These are phyloP conservation scores for Vanderwaltozyma polyspora DNA, from an alignment of 805 yeast species.

Conservation along the genomic window DNA sequence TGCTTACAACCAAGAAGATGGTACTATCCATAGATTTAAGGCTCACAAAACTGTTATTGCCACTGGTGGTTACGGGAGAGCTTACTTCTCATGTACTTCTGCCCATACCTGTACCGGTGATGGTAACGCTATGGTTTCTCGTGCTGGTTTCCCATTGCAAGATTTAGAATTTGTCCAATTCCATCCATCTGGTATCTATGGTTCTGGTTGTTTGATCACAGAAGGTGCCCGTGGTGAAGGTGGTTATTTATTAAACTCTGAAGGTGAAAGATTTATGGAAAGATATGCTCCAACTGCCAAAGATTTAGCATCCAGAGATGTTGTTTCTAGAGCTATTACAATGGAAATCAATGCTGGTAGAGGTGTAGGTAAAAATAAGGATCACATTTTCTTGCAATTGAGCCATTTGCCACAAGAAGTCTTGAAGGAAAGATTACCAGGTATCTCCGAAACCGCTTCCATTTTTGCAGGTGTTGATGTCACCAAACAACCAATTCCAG, in stretches of 20 bases:
- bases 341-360: constrained; percentile 98
- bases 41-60: constrained; percentile 95
- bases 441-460: constrained; percentile 97
- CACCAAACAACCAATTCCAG: constrained; percentile 98
- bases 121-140: constrained; percentile 94
- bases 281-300: constrained; percentile 98
- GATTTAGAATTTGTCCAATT: constrained; percentile 96
- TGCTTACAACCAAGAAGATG: constrained; percentile 98
- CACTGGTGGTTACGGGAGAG: constrained; percentile 98
- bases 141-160: constrained; percentile 97
- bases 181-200: constrained; percentile 99
- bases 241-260: constrained; percentile 89
- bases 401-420: constrained; percentile 89
- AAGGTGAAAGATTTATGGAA: constrained; percentile 99
- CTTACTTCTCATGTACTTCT: constrained; percentile 96
- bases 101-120: constrained; percentile 99
- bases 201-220: constrained; percentile 96
- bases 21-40: constrained; percentile 94
- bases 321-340: constrained; percentile 95
- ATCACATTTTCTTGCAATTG: constrained; percentile 90
- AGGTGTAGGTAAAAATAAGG: constrained; percentile 95
- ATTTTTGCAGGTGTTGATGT: constrained; percentile 99
- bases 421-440: constrained; percentile 91
- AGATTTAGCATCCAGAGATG: constrained; percentile 97
- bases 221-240: constrained; percentile 99